These are phyloP conservation scores for Trebouxia sp. DNA, from an alignment of 139 green algal genomes.

Conservation along the genomic window DNA sequence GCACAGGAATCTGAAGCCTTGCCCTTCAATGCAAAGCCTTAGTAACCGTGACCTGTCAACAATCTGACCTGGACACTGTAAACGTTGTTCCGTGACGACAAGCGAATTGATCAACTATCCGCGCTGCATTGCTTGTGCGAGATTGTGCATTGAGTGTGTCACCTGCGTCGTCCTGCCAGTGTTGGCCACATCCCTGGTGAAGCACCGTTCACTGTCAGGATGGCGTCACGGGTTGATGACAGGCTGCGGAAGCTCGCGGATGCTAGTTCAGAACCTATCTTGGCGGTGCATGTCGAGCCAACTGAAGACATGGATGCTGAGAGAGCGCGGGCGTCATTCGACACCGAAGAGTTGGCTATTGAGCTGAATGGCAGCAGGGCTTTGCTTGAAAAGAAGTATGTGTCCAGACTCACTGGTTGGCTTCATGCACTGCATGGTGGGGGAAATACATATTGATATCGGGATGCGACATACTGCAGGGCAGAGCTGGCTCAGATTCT, in stretches of 20 bases:
- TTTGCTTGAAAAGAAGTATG: conserved; percentile 66
- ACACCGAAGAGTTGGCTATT: conserved; percentile 60
- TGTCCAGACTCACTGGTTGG: neutral
- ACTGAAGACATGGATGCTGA: conserved; percentile 57
- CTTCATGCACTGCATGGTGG: neutral
- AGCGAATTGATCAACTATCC: neutral
- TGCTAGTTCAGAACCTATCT: conserved; percentile 25
- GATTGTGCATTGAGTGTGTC: neutral
- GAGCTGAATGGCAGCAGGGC: conserved; percentile 74
- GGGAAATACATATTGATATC: neutral
- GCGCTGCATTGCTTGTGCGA: neutral
- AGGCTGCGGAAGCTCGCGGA: conserved; percentile 27
- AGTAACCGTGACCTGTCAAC: neutral
- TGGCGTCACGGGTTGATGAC: conserved; percentile 2
- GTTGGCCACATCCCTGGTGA: too few relatives aligned
- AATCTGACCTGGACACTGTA: neutral
- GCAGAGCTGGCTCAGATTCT: conserved; percentile 63
- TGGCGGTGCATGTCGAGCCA: conserved; percentile 37
- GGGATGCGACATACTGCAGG: too few relatives aligned
- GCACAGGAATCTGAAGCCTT: too few relatives aligned
- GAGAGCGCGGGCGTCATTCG: conserved; percentile 66
- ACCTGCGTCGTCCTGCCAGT: too few relatives aligned
- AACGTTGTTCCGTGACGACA: neutral
- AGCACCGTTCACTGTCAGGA: neutral
- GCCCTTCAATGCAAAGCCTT: too few relatives aligned